Evolutionary conservation across 371 early-diverging fungal genomes (phyloP).

Genomic region (Dichotomocladium elegans): DNA sequence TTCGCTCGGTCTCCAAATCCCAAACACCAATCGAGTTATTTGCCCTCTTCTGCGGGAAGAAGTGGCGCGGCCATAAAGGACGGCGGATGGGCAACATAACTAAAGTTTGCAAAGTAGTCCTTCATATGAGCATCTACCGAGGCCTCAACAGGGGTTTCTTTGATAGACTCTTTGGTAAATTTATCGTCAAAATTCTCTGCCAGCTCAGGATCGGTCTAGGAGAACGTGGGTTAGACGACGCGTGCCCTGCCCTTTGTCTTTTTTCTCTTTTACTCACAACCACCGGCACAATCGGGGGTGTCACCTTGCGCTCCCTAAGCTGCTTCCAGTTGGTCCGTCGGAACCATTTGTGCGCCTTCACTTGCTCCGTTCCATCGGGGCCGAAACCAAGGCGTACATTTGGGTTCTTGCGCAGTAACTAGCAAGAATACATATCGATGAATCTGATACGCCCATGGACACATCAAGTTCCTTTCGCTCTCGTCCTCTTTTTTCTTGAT

Average conservation of each 20-base stretch:
- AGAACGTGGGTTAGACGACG: neutral
- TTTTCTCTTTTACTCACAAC: constrained; percentile 43
- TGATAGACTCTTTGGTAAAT: constrained; percentile 35
- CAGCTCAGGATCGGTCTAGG: constrained; percentile 39
- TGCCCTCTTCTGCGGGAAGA: no score
- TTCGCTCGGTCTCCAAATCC: no score
- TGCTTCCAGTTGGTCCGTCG: constrained; percentile 80
- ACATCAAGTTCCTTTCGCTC: neutral
- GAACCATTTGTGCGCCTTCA: constrained; percentile 88
- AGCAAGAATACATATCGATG: neutral
- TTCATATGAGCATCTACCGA: constrained; percentile 25
- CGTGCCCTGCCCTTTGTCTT: neutral
- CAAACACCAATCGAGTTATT: no score
- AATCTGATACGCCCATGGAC: neutral
- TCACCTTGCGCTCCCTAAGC: constrained; percentile 53
- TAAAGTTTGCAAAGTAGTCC: constrained; percentile 43
- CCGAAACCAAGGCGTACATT: constrained; percentile 64
- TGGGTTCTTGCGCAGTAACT: constrained; percentile 72
- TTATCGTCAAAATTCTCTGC: constrained; percentile 50
- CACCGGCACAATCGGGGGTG: constrained; percentile 74
- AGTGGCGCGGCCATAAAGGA: no score
- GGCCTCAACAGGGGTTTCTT: constrained; percentile 35
- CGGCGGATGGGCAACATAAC: constrained; percentile 38
- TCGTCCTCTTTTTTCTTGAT: no score
- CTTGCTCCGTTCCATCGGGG: constrained; percentile 65